Evolutionary conservation across 768 basidiomycete species (phyloP).

Genomic region (Melanogaster broomeanus): DNA sequence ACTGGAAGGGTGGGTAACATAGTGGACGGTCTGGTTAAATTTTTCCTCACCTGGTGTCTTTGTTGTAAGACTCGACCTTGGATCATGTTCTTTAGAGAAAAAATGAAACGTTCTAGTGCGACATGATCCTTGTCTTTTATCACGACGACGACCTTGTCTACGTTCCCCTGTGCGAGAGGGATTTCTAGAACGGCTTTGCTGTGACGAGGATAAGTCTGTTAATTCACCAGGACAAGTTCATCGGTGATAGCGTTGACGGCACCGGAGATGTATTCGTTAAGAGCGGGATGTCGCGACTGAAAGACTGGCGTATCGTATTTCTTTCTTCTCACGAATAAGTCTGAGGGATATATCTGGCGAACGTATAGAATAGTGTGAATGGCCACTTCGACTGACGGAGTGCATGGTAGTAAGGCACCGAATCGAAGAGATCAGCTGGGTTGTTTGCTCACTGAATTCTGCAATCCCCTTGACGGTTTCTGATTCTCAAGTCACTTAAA

Average conservation of each 20-base stretch:
- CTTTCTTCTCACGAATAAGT: constrained; percentile 83
- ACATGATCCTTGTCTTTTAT: constrained; percentile 81
- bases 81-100: constrained; percentile 83
- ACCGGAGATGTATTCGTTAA: constrained; percentile 89
- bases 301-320: constrained; percentile 92
- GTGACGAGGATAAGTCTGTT: neutral
- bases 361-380: constrained; percentile 92
- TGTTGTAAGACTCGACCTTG: constrained; percentile 68
- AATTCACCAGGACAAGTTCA: constrained; percentile 65
- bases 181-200: neutral
- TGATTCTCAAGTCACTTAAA: constrained; percentile 29
- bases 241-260: constrained; percentile 81
- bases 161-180: constrained; percentile 55
- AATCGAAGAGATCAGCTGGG: neutral
- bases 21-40: neutral
- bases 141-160: constrained; percentile 80
- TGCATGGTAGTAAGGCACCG: constrained; percentile 11
- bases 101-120: constrained; percentile 87
- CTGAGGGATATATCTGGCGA: constrained; percentile 86
- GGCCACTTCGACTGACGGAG: constrained; percentile 80
- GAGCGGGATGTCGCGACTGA: constrained; percentile 88
- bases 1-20: constrained; percentile 37
- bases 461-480: constrained; percentile 65
- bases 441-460: constrained; percentile 62
- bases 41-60: constrained; percentile 58